phyloP scores from a whole-genome alignment of 129 eudicot genomes.

The Saussurea involucrata region DNA sequence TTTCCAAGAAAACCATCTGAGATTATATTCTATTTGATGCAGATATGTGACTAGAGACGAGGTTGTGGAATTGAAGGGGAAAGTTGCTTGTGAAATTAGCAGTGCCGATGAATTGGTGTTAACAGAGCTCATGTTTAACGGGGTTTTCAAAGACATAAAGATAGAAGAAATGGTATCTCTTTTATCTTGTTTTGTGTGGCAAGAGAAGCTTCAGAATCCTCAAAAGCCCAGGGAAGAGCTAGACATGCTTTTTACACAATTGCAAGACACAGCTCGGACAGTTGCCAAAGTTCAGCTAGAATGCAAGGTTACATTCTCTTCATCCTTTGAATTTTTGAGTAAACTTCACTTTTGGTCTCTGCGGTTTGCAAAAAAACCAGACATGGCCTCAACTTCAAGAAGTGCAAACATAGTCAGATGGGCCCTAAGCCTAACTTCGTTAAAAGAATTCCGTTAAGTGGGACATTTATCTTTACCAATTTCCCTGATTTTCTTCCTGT shows the following conservation, averaged over 20 bases:
- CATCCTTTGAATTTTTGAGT: neutral
- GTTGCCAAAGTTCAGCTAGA: constrained; percentile 94
- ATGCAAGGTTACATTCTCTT: constrained; percentile 63
- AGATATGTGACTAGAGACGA: constrained; percentile 80
- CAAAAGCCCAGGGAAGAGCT: constrained; percentile 93
- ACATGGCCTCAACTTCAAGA: neutral
- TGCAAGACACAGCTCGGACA: constrained; percentile 84
- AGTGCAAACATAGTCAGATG: neutral
- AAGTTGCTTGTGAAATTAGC: constrained; percentile 96
- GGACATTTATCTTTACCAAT: neutral
- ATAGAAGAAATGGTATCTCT: constrained; percentile 93
- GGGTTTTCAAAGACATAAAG: constrained; percentile 73
- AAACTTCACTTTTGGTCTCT: neutral
- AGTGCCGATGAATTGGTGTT: constrained; percentile 93
- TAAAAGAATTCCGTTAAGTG: too few species aligned
- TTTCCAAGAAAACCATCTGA: constrained; percentile 1
- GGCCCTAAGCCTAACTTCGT: neutral
- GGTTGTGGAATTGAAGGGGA: constrained; percentile 93
- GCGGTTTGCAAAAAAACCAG: neutral
- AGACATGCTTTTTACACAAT: constrained; percentile 71
- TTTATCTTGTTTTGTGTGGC: constrained; percentile 97
- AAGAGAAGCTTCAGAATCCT: constrained; percentile 93
- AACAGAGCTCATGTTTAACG: constrained; percentile 85
- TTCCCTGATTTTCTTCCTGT: neutral
- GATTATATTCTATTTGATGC: constrained; percentile 19